Evolutionary conservation across 768 basidiomycete species (phyloP), one percentile per base, ranked within the genome.

Genomic region (Lentinula lateritia): DNA sequence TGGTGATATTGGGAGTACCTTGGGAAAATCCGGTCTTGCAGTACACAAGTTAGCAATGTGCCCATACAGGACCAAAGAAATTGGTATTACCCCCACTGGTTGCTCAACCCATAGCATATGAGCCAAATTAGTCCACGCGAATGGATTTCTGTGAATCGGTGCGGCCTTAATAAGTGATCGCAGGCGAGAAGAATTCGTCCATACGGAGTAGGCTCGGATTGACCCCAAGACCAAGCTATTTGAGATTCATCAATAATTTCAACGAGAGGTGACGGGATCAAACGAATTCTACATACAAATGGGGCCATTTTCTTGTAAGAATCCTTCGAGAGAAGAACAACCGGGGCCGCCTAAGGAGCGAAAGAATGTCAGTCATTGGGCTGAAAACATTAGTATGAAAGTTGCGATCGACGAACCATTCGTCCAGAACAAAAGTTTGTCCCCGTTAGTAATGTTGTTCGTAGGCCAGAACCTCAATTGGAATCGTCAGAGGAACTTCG

Each of bases 401-500:
- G 18, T 8, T 56, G 16, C 20, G 38, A 53, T 28, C 45, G 6
- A 42, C 60, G 52, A 54, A 75, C 74, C 71, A 58, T 78, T 80
- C 4, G 75, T 87, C 88, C 87, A 89, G 68, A 88, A 86, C 18
- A 87, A 76, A 20, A 89, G 64, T 64, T 88, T 83, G 62, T 89
- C 83, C 0, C 77, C 71, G 63, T 83, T 84, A 12, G 82, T 78
- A 43, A 80, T 71, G 32, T 86, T 84, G 45, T 83, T 85, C 0
- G 87, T 82, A 15, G 87, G 88, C 79, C 86, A 89, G 67, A 89
- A 86, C 87, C 88, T 88, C 67, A 52, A 78, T 80, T 70, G 75
- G 82, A 7, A 34, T 16, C 43, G 39, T 56, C 7, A 78, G 69
- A 75, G 76, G 38, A 18, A 16, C 54, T 32, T 23, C 36, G n/a